Evolutionary conservation across 352 stramenopile genomes (phyloP).

Genomic region (Thraustotheca clavata): DNA sequence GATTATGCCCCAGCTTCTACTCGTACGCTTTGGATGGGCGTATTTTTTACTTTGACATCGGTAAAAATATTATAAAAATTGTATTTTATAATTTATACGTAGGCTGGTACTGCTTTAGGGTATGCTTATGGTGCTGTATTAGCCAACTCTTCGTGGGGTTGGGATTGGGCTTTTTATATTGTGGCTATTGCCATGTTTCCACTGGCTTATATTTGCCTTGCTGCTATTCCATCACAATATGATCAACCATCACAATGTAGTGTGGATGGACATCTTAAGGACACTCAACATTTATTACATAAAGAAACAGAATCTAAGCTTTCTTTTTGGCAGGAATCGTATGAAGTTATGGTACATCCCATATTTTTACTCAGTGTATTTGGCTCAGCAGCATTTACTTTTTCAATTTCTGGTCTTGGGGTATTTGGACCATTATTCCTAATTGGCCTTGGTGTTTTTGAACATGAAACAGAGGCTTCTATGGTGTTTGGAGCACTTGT

Average conservation of each 20-base stretch:
- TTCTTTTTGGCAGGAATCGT: slow-evolving; percentile 35
- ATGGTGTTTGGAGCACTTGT: slow-evolving; percentile 85
- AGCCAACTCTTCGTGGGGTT: slow-evolving; percentile 47
- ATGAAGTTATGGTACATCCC: slow-evolving; percentile 46
- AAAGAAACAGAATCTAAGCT: neutral
- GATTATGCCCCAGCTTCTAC: slow-evolving; percentile 57
- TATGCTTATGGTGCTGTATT: slow-evolving; percentile 86
- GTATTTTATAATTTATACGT: neutral
- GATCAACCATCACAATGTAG: slow-evolving; percentile 24
- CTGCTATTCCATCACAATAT: slow-evolving; percentile 45
- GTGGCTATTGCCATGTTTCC: slow-evolving; percentile 78
- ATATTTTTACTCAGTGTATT: slow-evolving; percentile 78
- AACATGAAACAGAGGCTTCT: slow-evolving; percentile 72
- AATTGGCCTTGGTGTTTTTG: slow-evolving; percentile 82
- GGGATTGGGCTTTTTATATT: slow-evolving; percentile 79
- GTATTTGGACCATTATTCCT: slow-evolving; percentile 86
- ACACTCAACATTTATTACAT: neutral
- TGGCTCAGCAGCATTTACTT: slow-evolving; percentile 83
- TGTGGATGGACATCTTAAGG: neutral
- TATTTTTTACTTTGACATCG: slow-evolving; percentile 91
- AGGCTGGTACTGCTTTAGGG: slow-evolving; percentile 77
- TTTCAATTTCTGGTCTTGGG: slow-evolving; percentile 76
- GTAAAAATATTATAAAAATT: slow-evolving; percentile 7
- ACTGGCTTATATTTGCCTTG: slow-evolving; percentile 57
- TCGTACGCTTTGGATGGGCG: slow-evolving; percentile 82